Evolutionary conservation across 768 basidiomycete species (phyloP), one percentile per base, ranked within the genome.

Genomic region (Sarcomyxa edulis): DNA sequence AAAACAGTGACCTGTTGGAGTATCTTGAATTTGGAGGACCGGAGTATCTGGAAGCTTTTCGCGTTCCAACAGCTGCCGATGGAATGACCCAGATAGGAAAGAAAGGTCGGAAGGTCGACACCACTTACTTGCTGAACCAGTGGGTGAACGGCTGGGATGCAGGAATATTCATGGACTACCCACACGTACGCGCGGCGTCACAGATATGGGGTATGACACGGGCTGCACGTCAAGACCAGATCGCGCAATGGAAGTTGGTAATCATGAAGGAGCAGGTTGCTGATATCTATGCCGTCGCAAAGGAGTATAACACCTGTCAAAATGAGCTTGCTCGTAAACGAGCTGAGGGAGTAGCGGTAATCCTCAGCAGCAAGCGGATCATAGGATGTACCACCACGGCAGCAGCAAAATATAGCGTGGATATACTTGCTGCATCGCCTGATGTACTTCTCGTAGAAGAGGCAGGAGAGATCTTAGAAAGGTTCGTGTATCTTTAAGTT

Each of bases 401-500:
- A 1, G 82, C 82, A 0, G 82, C 82, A 0, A 84, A 75, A 53
- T 81, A 73, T 47, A 55, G 59, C 0, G 55, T 65, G 1, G 60
- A 59, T 12, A 68, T 84, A 19, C 69, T 61, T 19, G 64, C 62
- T 1, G 69, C 64, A 6, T 54, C 56, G 2, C 75, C 79, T 0
- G 62, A 67, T 7, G 67, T 84, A 1, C 52, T 84, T 3, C 59
- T 84, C 1, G 81, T 84, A 1, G 83, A 84, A 48, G 83, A 84
- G 54, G 82, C 82, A 0, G 82, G 83, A 5, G 82, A 85, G 48
- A 83, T 84, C 30, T 52, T 84, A 2, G 82, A 84, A n/a, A n/a
- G n/a, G n/a, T n/a, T n/a, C n/a, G n/a, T n/a, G n/a, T n/a, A n/a
- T n/a, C n/a, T n/a, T n/a, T n/a, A n/a, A n/a, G n/a, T n/a, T n/a